Percentiles rank a stretch among this genome's conserved stretches.
Conservation (phyloP, 2,329 filamentous ascomycete species). For the Beauveria australis region DNA sequence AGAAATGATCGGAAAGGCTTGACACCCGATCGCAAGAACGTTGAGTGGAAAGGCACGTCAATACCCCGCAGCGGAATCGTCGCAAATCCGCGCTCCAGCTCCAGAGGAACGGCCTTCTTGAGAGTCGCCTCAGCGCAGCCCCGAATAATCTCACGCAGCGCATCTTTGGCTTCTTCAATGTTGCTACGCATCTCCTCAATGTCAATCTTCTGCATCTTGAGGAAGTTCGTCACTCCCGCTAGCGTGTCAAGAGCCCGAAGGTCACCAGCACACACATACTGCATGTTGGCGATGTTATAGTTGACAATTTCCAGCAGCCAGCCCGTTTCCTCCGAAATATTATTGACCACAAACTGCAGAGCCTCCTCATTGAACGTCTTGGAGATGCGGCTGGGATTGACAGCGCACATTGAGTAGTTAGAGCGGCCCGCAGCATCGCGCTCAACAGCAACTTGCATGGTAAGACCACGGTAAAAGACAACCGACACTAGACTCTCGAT, state of each 20-base stretch:
- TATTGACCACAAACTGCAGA: conserved; percentile 92
- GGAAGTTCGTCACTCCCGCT: conserved; percentile 80
- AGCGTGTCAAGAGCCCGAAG: conserved; percentile 63
- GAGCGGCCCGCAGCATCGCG: conserved; percentile 86
- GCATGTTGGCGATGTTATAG: conserved; percentile 74
- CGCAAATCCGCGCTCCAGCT: conserved; percentile 89
- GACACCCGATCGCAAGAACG: conserved; percentile 93
- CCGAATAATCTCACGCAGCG: conserved; percentile 83
- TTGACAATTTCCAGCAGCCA: conserved; percentile 99
- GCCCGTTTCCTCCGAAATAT: conserved; percentile 83
- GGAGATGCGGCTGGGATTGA: conserved; percentile 96
- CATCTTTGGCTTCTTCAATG: conserved; percentile 83
- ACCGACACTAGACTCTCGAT: conserved; percentile 97
- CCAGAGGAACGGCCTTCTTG: conserved; percentile 78
- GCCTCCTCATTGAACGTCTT: conserved; percentile 99
- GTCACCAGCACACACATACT: conserved; percentile 66
- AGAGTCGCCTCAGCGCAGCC: conserved; percentile 81
- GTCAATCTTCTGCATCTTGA: conserved; percentile 96
- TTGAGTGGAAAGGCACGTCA: conserved; percentile 98
- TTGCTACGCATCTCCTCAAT: conserved; percentile 87
- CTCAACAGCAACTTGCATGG: conserved; percentile 98
- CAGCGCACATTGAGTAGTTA: conserved; percentile 98
- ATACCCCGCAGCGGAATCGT: conserved; percentile 96
- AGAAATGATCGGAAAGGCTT: conserved; percentile 98
- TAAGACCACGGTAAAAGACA: conserved; percentile 97